Conservation (phyloP, 257 asterid genomes). For the Ilex aquifolium region DNA sequence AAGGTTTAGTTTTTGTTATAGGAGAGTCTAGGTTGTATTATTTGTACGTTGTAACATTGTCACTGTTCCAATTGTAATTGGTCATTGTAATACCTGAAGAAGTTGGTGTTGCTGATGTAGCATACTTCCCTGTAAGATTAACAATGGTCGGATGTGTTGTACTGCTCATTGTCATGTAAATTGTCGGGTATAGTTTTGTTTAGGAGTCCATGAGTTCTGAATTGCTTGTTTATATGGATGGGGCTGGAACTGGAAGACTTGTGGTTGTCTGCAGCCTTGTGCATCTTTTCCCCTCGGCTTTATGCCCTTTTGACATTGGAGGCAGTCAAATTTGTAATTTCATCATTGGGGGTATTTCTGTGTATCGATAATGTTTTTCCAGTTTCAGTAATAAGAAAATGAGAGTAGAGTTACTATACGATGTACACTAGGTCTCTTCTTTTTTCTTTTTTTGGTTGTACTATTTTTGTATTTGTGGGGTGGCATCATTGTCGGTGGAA, state of each 20-base stretch:
- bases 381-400: too few relatives aligned
- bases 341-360: too few relatives aligned
- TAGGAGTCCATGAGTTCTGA: neutral
- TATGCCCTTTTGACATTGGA: too few relatives aligned
- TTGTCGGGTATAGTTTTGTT: neutral
- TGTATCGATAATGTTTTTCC: too few relatives aligned
- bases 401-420: too few relatives aligned
- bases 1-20: constrained; percentile 8
- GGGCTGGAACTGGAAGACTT: neutral
- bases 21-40: neutral
- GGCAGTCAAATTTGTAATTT: too few relatives aligned
- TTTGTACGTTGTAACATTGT: constrained; percentile 14
- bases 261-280: too few relatives aligned
- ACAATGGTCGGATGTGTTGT: constrained; percentile 1
- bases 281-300: too few relatives aligned
- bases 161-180: constrained; percentile 1
- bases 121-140: constrained; percentile 7
- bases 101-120: constrained; percentile 12
- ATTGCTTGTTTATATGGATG: constrained; percentile 7
- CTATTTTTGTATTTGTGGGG: too few relatives aligned
- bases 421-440: too few relatives aligned
- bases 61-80: constrained; percentile 8
- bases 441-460: too few relatives aligned
- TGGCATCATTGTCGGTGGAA: too few relatives aligned
- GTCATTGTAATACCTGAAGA: constrained; percentile 13